Evolutionary conservation across 169 alveolate species (phyloP), one percentile per base, ranked within the genome.

Genomic region (Sarcocystis neurona): DNA sequence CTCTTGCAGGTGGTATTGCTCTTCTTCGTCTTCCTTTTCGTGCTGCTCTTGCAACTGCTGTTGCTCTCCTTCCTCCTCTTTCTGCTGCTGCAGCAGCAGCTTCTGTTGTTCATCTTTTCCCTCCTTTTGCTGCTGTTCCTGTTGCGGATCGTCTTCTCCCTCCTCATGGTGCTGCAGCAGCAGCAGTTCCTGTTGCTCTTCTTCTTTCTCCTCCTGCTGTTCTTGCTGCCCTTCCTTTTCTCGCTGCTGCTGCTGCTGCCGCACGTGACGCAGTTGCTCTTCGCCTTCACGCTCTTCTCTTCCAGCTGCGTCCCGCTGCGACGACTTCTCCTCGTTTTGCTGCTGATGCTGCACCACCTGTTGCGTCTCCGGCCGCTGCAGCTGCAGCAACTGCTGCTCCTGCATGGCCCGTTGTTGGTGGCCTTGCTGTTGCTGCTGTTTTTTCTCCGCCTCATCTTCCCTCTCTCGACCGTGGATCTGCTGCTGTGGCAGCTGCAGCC

Each of bases 81-180:
- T n/a, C n/a, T n/a, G n/a, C n/a, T n/a, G n/a, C n/a, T n/a, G n/a
- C n/a, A n/a, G n/a, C n/a, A n/a, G n/a, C n/a, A n/a, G n/a, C n/a
- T n/a, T n/a, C n/a, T n/a, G n/a, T n/a, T n/a, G n/a, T n/a, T n/a
- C n/a, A n/a, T n/a, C n/a, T n/a, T n/a, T n/a, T n/a, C n/a, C n/a
- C n/a, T n/a, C n/a, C n/a, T n/a, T n/a, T n/a, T n/a, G n/a, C n/a
- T n/a, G n/a, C n/a, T n/a, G n/a, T n/a, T n/a, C n/a, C n/a, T n/a
- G n/a, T n/a, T n/a, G n/a, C n/a, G n/a, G n/a, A n/a, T n/a, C n/a
- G n/a, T n/a, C n/a, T n/a, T n/a, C n/a, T n/a, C n/a, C n/a, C n/a
- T n/a, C n/a, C n/a, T n/a, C n/a, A n/a, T n/a, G n/a, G 27, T 77
- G 88, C 88, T 82, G 88, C 30, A 82, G 79, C 88, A 82, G 53